Base-by-base conservation (phyloP, 805 yeast species). In the Yarrowia hollandica region DNA sequence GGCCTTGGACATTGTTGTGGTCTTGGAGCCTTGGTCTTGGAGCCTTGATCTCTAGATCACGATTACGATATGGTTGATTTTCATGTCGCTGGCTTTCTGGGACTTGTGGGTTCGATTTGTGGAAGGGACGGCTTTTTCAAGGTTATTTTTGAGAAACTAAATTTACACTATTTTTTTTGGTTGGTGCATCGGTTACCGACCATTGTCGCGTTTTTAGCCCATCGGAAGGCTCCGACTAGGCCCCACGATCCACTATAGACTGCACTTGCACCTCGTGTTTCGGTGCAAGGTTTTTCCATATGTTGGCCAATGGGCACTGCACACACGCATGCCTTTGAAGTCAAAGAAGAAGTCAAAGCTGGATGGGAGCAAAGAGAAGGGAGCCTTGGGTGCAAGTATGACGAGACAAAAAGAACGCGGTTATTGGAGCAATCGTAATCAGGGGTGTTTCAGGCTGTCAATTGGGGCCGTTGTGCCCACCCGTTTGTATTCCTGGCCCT, bases 361-460 rank as follows among this genome's bases (percentile, higher is more conserved):
- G 39, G 55, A 48, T 48, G 55, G 55, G 55, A 48, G 55, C 55
- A 48, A 48, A 48, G 55, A 48, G 39, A 26, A n/a, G n/a, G 38
- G 52, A 26, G 35, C 35, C 23, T 18, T n/a, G 35, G 50, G 50
- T 42, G 52, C 52, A 28, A 44, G 52, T 42, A 42, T 42, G 50
- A 42, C 50, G 46, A 41, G 31, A 41, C 46, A 41, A 25, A n/a
- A 39, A 23, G 25, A 19, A 11, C 23, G 16, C 34, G 50, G 50
- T 42, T 42, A 26, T 42, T 39, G 50, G 22, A 28, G 34, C 50
- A 42, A 18, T 2, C 16, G 14, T 8, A 3, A 15, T 16, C 9
- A 18, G 5, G 25, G 4, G 15, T 5, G 19, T 4, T 7, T 3
- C 16, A 5, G 14, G 14, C 11, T 12, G 25, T 39, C 44, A 39